Evolutionary conservation across 2,329 filamentous ascomycete species (phyloP), one percentile per base, ranked within the genome.

Genomic region (Boeremia lycopersici): DNA sequence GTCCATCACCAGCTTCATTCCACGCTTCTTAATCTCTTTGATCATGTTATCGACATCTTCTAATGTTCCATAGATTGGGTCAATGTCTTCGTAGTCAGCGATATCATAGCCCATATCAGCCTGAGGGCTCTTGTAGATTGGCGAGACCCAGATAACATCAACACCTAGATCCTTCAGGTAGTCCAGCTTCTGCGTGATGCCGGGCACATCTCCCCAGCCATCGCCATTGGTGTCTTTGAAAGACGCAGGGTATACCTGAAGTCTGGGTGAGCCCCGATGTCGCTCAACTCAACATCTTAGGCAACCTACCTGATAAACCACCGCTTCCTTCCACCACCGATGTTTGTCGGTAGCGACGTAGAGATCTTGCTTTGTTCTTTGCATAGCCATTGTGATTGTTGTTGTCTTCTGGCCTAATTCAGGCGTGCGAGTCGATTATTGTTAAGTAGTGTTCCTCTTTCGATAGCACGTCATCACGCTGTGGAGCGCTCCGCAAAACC

Each of bases 301-400:
- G 19, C 30, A 13, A 0, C 53, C 19, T 53, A 72, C 69, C 60
- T 86, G 83, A 63, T 87, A 87, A 8, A 86, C 81, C 6, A 81
- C 78, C 45, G 80, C 80, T 65, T 86, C 83, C 61, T 86, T 85
- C 84, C 84, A 86, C 84, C 84, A 86, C 25, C 57, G 48, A 48
- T 74, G 70, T 44, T 70, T 72, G 47, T 74, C 70, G 2, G 63
- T 65, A 8, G 70, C 69, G 23, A 73, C 69, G 40, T 68, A 70
- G 2, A 73, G 48, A 15, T 65, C 60, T 31, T 66, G 67, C 33
- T 56, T 46, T 25, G 34, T 29, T 26, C 26, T 29, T 17, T 47
- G 58, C 31, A 25, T 45, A 13, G 48, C 26, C 48, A 57, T 53
- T 13, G 33, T 53, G 19, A 13, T 13, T 11, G n/a, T 39, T 36